Evolutionary conservation across 306 rosid genomes (phyloP).

Genomic region (Geum urbanum): DNA sequence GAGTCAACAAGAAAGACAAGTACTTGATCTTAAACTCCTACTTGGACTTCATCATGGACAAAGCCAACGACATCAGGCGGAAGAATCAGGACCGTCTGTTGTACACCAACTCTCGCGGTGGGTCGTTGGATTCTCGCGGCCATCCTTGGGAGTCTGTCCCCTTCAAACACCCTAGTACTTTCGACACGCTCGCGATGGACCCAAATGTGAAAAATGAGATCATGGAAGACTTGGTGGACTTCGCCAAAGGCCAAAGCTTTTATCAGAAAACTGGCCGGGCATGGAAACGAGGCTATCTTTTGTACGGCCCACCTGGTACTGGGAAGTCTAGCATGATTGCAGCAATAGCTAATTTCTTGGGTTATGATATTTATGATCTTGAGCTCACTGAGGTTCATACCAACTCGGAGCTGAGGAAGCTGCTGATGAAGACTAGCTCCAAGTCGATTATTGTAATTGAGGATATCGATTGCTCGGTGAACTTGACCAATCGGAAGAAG

Average conservation of each 20-base stretch:
- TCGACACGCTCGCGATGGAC: slow-evolving; percentile 90
- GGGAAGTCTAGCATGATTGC: slow-evolving; percentile 97
- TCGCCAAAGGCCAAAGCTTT: slow-evolving; percentile 69
- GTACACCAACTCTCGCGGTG: slow-evolving; percentile 86
- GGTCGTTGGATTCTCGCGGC: slow-evolving; percentile 78
- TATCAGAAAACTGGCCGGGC: slow-evolving; percentile 90
- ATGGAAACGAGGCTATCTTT: slow-evolving; percentile 89
- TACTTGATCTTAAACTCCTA: slow-evolving; percentile 48
- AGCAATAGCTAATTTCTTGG: slow-evolving; percentile 86
- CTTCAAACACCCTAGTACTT: slow-evolving; percentile 90
- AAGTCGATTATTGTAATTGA: slow-evolving; percentile 87
- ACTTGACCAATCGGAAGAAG: slow-evolving; percentile 51
- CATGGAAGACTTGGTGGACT: slow-evolving; percentile 74
- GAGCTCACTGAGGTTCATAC: slow-evolving; percentile 88
- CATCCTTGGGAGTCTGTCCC: slow-evolving; percentile 99
- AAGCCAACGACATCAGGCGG: slow-evolving; percentile 69
- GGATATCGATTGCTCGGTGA: slow-evolving; percentile 88
- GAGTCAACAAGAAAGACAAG: slow-evolving; percentile 66
- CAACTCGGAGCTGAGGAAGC: slow-evolving; percentile 79
- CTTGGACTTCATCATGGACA: slow-evolving; percentile 77
- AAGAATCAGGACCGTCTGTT: slow-evolving; percentile 77
- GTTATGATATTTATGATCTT: slow-evolving; percentile 84
- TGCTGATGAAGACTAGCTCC: slow-evolving; percentile 88
- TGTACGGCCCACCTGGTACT: slow-evolving; percentile 91
- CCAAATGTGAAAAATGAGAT: slow-evolving; percentile 55